These are phyloP conservation scores for Catunica adiposa DNA, from an alignment of 2,329 filamentous ascomycete species.

Conservation along the genomic window DNA sequence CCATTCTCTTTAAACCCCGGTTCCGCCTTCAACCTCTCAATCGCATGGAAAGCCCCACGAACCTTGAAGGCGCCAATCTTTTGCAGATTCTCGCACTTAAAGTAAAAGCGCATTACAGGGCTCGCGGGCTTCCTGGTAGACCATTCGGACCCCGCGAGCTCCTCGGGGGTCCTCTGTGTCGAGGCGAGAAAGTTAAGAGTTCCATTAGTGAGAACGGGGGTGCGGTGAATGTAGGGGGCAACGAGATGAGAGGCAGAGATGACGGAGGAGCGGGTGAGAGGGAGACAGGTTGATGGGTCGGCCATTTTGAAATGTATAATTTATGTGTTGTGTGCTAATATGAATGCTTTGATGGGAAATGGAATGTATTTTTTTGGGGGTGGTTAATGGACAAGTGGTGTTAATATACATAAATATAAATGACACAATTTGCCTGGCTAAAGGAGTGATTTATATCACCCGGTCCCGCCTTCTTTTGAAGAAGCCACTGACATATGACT, in stretches of 20 bases:
- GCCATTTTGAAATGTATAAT: constrained; percentile 29
- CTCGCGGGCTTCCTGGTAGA: constrained; percentile 43
- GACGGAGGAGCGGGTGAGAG: constrained; percentile 58
- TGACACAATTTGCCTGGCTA: neutral
- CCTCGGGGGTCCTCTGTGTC: constrained; percentile 40
- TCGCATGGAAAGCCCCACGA: constrained; percentile 74
- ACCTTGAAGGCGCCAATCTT: constrained; percentile 85
- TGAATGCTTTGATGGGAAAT: neutral
- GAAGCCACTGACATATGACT: too few species aligned
- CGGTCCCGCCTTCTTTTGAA: neutral
- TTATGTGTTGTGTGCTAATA: neutral
- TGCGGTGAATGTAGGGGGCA: constrained; percentile 59
- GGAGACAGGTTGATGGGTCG: constrained; percentile 36
- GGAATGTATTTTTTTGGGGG: too few species aligned
- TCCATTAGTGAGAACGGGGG: constrained; percentile 64
- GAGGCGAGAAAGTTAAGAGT: constrained; percentile 64
- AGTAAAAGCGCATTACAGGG: constrained; percentile 60
- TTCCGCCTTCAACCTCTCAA: constrained; percentile 50
- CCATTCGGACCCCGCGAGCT: constrained; percentile 40
- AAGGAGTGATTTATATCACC: neutral
- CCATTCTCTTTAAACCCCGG: constrained; percentile 43
- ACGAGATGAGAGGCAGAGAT: constrained; percentile 56
- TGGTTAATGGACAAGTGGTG: too few species aligned
- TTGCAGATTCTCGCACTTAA: constrained; percentile 94
- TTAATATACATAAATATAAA: neutral